Evolutionary conservation across 2,329 filamentous ascomycete species (phyloP).

Genomic region (Cladophialophora immunda): DNA sequence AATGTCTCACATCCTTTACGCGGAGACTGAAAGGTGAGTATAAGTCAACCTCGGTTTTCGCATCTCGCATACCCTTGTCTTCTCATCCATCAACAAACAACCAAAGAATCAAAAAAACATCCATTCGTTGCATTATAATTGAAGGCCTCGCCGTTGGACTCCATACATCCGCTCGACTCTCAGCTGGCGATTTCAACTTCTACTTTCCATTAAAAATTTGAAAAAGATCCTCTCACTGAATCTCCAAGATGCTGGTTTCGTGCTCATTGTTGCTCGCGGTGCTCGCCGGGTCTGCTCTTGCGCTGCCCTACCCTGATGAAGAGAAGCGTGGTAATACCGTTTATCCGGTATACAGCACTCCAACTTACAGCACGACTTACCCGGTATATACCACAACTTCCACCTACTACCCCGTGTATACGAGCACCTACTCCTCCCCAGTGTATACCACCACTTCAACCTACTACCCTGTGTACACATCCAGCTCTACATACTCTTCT

Average conservation of each 20-base stretch:
- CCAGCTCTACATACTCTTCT: not conserved
- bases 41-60: constrained; percentile 1
- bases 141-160: not conserved
- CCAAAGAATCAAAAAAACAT: constrained; percentile 3
- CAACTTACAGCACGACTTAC: not conserved
- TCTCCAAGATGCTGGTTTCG: constrained; percentile 10
- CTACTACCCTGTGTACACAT: not conserved
- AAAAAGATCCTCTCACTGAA: not conserved
- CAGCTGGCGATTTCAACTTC: not conserved
- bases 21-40: not conserved
- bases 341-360: constrained; percentile 1
- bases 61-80: not conserved
- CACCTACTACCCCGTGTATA: constrained; percentile 1
- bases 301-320: constrained; percentile 8
- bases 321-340: not conserved
- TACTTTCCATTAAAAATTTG: not conserved
- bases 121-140: constrained; percentile 4
- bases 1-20: constrained; percentile 21
- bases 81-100: not conserved
- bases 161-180: not conserved
- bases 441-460: not conserved
- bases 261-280: constrained; percentile 9
- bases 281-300: constrained; percentile 14
- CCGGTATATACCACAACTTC: not conserved
- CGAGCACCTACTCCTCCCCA: not conserved